Conservation (phyloP, 2,329 filamentous ascomycete species). For the Nemania abortiva region DNA sequence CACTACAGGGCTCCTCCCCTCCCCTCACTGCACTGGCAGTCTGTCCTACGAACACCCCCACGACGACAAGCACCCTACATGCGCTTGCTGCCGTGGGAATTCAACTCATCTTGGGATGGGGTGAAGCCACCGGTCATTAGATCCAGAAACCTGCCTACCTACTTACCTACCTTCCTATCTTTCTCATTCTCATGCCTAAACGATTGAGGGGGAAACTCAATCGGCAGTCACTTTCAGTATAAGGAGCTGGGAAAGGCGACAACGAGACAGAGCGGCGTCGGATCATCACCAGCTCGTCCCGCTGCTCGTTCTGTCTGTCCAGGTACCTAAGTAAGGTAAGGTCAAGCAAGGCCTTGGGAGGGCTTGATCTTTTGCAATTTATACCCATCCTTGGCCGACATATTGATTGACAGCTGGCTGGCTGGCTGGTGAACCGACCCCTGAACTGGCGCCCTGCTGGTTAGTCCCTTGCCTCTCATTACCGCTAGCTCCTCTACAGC, state of each 20-base stretch:
- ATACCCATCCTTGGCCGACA: background rate
- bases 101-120: background rate
- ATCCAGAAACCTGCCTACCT: background rate
- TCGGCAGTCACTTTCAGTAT: constrained; percentile 9
- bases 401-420: constrained; percentile 37
- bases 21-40: no score
- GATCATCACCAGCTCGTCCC: constrained; percentile 14
- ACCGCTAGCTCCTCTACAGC: background rate
- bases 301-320: background rate
- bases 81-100: background rate
- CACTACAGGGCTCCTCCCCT: background rate
- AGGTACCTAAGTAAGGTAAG: no score
- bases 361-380: background rate
- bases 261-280: constrained; percentile 23
- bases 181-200: background rate
- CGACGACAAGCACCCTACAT: background rate
- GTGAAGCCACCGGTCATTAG: background rate
- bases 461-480: background rate
- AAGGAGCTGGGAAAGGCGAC: constrained; percentile 14
- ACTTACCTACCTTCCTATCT: no score
- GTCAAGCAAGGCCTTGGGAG: background rate
- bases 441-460: constrained; percentile 1
- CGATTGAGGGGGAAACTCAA: background rate
- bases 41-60: background rate
- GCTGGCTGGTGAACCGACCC: constrained; percentile 21